Evolutionary conservation across 1,284 basidiomycete genomes (phyloP).

Genomic region (Ceratorhiza oryzae-sativae): DNA sequence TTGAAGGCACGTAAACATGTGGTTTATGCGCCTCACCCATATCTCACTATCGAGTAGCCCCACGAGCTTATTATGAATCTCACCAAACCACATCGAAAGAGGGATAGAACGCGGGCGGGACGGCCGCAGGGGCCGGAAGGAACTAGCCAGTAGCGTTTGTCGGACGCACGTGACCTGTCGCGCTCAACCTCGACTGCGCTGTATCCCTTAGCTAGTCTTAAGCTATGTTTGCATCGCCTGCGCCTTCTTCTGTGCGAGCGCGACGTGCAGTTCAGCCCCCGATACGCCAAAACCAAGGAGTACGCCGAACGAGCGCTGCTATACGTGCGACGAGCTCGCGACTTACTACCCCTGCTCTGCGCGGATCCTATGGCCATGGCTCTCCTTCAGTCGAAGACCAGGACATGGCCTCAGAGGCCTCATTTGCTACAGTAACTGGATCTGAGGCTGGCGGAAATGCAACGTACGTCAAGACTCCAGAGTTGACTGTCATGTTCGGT

Average conservation of each 20-base stretch:
- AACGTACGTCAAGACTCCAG: conserved; percentile 36
- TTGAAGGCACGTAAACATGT: conserved; percentile 3
- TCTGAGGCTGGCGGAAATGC: conserved; percentile 8
- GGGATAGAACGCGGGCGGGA: conserved; percentile 8
- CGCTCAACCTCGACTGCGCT: conserved; percentile 12
- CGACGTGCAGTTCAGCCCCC: conserved; percentile 18
- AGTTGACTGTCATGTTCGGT: conserved; percentile 19
- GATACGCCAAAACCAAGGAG: conserved; percentile 8
- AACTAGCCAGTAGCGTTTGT: conserved; percentile 3
- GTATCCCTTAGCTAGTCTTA: conserved; percentile 6
- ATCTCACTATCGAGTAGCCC: too few relatives aligned
- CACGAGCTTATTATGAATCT: background rate
- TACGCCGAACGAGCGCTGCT: conserved; percentile 26
- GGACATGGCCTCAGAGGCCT: conserved; percentile 31
- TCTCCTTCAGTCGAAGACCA: conserved; percentile 28
- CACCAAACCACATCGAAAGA: conserved; percentile 8
- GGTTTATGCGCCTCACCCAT: too few relatives aligned
- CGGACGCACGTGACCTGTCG: conserved; percentile 26
- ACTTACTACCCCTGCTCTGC: conserved; percentile 33
- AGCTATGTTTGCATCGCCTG: conserved; percentile 35
- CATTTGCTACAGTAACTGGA: conserved; percentile 20
- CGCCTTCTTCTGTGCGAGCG: conserved; percentile 29
- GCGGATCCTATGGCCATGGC: conserved; percentile 13
- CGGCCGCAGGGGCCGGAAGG: background rate
- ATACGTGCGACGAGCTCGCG: conserved; percentile 32